These are phyloP conservation scores for Zygoascus meyerae DNA, from an alignment of 1,139 yeast genomes.

Conservation along the genomic window DNA sequence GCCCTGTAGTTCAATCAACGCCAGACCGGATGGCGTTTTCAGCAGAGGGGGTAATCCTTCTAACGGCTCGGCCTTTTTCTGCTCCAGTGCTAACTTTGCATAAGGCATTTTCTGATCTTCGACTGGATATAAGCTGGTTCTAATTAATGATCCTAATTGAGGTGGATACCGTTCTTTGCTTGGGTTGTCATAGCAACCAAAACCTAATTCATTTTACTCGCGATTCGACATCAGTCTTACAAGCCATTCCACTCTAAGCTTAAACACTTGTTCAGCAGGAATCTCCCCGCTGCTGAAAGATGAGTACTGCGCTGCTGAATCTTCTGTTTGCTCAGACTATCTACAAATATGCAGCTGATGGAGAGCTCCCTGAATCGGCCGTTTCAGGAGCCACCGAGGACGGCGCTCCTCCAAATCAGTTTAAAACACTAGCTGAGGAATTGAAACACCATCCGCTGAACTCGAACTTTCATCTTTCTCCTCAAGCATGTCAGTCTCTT, in stretches of 20 bases:
- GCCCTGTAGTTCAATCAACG: constrained; percentile 33
- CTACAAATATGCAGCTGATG: constrained; percentile 28
- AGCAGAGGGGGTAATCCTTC: constrained; percentile 24
- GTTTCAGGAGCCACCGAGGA: not conserved
- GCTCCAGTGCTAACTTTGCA: constrained; percentile 4
- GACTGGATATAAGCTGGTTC: not conserved
- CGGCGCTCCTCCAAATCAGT: constrained; percentile 15
- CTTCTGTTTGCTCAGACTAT: constrained; percentile 31
- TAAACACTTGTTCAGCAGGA: not conserved
- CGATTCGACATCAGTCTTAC: too few species aligned
- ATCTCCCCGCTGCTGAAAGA: constrained; percentile 6
- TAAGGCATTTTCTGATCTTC: constrained; percentile 5
- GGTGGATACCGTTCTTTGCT: not conserved
- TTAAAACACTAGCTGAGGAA: constrained; percentile 23
- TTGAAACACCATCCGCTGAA: constrained; percentile 28
- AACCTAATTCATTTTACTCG: too few species aligned
- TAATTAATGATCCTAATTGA: not conserved
- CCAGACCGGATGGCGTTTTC: constrained; percentile 31
- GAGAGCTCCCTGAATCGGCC: constrained; percentile 11
- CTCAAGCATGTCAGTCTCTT: constrained; percentile 27
- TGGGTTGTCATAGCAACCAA: not conserved
- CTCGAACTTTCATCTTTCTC: constrained; percentile 24
- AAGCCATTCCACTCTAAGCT: too few species aligned
- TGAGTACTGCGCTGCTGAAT: constrained; percentile 30
- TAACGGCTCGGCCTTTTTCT: not conserved